phyloP scores from a whole-genome alignment of 148 eudicot genomes.

The Chenopodium berlandieri region DNA sequence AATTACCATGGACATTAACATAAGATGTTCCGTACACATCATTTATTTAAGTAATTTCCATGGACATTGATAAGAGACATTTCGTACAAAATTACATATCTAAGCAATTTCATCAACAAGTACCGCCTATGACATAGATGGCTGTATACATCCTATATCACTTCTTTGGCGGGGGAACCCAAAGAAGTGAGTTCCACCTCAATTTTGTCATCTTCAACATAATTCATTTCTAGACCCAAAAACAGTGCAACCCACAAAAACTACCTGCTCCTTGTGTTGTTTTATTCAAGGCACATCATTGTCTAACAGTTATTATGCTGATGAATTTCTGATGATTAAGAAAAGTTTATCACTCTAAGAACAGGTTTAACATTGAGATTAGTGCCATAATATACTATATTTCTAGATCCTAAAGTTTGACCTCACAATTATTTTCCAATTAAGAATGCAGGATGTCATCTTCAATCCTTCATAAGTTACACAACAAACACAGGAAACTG shows the following conservation, averaged over 20 bases:
- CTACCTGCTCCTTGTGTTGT: neutral
- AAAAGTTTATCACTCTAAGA: neutral
- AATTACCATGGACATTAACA: too few relatives aligned
- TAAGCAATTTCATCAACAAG: neutral
- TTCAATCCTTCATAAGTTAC: neutral
- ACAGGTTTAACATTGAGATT: neutral
- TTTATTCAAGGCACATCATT: neutral
- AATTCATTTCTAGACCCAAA: neutral
- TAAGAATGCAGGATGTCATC: neutral
- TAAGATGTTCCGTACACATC: too few relatives aligned
- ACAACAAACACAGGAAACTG: neutral
- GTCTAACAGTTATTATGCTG: neutral
- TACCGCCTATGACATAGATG: neutral
- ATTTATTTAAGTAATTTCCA: too few relatives aligned
- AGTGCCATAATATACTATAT: neutral
- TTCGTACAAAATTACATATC: too few relatives aligned
- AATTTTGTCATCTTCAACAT: conserved; percentile 6
- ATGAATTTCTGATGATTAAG: neutral
- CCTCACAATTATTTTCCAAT: neutral
- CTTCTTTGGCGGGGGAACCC: neutral
- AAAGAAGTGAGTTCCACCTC: neutral
- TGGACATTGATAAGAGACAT: too few relatives aligned
- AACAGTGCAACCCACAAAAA: neutral
- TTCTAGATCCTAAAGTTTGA: neutral
- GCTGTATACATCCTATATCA: neutral